Conservation (phyloP, 352 stramenopile genomes). For the Phytophthora aleatoria region DNA sequence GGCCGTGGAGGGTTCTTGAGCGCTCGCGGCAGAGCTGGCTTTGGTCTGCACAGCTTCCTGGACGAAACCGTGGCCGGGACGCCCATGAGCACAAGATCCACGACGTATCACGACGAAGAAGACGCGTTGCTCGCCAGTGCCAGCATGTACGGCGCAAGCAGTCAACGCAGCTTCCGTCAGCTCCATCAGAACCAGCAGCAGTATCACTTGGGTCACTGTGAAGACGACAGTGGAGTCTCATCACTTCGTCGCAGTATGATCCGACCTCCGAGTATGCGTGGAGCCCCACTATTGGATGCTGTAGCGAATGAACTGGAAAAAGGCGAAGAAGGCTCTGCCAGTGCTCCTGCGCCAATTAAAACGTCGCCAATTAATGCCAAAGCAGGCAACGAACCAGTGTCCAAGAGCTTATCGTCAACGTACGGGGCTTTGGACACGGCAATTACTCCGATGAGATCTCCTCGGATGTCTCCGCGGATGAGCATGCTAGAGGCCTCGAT, state of each 20-base stretch:
- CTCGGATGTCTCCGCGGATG: constrained; percentile 48
- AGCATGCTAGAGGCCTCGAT: constrained; percentile 70
- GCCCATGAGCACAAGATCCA: constrained; percentile 58
- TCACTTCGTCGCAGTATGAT: constrained; percentile 43
- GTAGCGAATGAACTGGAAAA: constrained; percentile 30
- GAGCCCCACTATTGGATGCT: constrained; percentile 21
- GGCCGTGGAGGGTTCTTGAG: constrained; percentile 32
- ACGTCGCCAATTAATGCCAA: constrained; percentile 26
- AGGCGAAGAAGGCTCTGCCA: constrained; percentile 19
- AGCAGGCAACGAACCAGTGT: constrained; percentile 15
- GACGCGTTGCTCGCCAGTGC: constrained; percentile 75
- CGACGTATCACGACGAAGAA: constrained; percentile 71
- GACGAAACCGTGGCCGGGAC: constrained; percentile 50
- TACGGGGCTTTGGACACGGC: constrained; percentile 66
- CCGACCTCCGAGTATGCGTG: constrained; percentile 34
- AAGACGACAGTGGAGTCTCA: constrained; percentile 48
- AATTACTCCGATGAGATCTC: constrained; percentile 41
- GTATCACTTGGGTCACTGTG: constrained; percentile 60
- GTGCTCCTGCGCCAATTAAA: constrained; percentile 11
- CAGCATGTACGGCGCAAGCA: constrained; percentile 70
- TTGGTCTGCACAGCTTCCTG: constrained; percentile 41
- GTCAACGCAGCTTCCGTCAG: constrained; percentile 69
- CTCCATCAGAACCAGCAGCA: constrained; percentile 77
- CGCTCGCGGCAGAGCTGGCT: constrained; percentile 23
- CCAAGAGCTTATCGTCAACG: constrained; percentile 35